Base-by-base conservation (phyloP, 306 rosid genomes). In the Pterocarpus santalinus region DNA sequence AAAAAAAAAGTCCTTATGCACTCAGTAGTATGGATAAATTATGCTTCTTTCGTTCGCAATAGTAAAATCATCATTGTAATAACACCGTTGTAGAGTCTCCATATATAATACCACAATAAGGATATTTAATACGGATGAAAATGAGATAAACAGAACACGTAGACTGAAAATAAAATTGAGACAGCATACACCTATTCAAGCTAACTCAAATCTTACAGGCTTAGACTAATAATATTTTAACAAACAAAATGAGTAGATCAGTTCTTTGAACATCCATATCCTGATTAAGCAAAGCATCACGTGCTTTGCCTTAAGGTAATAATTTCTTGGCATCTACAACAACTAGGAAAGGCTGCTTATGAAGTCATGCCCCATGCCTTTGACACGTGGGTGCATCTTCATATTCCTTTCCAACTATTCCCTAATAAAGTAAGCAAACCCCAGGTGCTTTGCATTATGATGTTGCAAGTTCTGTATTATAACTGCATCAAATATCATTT, bases 281-380 rank as follows among this genome's bases (percentile, higher is more conserved):
- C 68, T 22, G 11, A 65, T 67, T 9, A 84, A 85, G 78, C 17
- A 76, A 80, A 72, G 83, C 72, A 77, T 63, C 80, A 63, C 72
- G 47, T 78, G 69, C 86, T 82, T 61, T 75, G 44, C 72, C 62
- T 73, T 73, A 13, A 60, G 41, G 43, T 39, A 39, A 13, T 69
- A 60, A 73, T 41, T 74, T 55, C 5, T 17, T 82, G 76, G 72
- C 81, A 78, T 78, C 71, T 49, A 49, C 75, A 67, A 70, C 75
- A 63, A 12, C 75, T 4, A 67, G 13, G 16, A 69, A 79, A 78
- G 11, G 67, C 62, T 77, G 77, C 76, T 65, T 9, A 14, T 53
- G 17, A 65, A 79, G 66, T 11, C 16, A 49, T 49, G 56, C n/a
- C 16, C 56, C 62, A 62, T 86, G 68, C 77, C 65, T 79, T 53